phyloP scores from a whole-genome alignment of 2,329 filamentous ascomycete species.

The Tolypocladium sp. region DNA sequence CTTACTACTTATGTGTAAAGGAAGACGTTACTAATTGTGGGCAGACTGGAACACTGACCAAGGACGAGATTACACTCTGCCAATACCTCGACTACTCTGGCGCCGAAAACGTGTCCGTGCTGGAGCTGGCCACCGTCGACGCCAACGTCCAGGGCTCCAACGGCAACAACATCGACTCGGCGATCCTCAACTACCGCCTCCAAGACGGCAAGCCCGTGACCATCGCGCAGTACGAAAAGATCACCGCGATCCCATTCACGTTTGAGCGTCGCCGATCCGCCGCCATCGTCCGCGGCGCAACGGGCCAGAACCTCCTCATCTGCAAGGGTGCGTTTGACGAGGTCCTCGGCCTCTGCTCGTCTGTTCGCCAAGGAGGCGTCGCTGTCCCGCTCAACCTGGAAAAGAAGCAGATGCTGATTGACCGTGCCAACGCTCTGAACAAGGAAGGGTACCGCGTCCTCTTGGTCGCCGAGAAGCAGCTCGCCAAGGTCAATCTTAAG shows the following conservation, averaged over 20 bases:
- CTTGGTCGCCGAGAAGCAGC: slow-evolving; percentile 10
- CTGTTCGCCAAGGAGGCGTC: slow-evolving; percentile 6
- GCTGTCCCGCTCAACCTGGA: slow-evolving; percentile 8
- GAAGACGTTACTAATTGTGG: neutral
- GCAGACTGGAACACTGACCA: slow-evolving; percentile 18
- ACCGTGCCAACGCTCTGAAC: slow-evolving; percentile 9
- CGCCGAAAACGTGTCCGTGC: slow-evolving; percentile 8
- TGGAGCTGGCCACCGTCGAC: slow-evolving; percentile 17
- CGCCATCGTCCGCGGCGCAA: slow-evolving; percentile 11
- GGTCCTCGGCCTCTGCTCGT: slow-evolving; percentile 11
- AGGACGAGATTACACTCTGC: slow-evolving; percentile 16
- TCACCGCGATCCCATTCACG: slow-evolving; percentile 14
- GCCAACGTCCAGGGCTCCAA: slow-evolving; percentile 12
- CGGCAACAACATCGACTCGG: slow-evolving; percentile 18
- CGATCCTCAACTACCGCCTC: slow-evolving; percentile 10
- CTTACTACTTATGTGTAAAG: too few relatives aligned
- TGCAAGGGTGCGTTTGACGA: slow-evolving; percentile 20
- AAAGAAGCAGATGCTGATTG: slow-evolving; percentile 6
- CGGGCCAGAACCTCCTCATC: slow-evolving; percentile 14
- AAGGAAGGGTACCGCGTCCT: slow-evolving; percentile 13
- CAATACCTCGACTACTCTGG: slow-evolving; percentile 11
- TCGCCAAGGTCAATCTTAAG: slow-evolving; percentile 1
- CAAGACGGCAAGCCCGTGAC: slow-evolving; percentile 5
- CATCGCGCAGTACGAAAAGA: slow-evolving; percentile 11
- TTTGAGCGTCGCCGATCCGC: slow-evolving; percentile 15